These are phyloP conservation scores for Pseudozyma flocculosa DNA, from an alignment of 1,284 basidiomycete species.

Conservation along the genomic window DNA sequence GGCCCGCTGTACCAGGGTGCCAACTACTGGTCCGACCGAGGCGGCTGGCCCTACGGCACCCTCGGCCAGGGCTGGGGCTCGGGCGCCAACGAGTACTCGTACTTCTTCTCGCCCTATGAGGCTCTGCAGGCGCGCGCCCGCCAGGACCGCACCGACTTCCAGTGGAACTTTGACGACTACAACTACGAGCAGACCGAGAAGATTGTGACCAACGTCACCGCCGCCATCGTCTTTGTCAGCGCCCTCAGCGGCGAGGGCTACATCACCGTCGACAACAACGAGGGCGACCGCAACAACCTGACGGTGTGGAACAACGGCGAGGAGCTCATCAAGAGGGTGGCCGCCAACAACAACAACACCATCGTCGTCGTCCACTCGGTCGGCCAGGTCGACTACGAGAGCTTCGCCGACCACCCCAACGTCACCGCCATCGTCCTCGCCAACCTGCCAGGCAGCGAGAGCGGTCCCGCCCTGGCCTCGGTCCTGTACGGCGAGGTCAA, in stretches of 20 bases:
- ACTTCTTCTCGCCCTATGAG: constrained; percentile 64
- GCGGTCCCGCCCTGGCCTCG: constrained; percentile 37
- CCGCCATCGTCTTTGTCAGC: constrained; percentile 67
- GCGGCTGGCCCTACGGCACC: constrained; percentile 65
- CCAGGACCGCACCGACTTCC: constrained; percentile 64
- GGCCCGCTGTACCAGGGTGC: constrained; percentile 71
- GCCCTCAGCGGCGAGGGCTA: constrained; percentile 45
- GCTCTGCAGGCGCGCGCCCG: constrained; percentile 67
- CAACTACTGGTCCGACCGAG: constrained; percentile 69
- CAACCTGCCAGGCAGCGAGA: constrained; percentile 43
- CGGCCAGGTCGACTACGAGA: constrained; percentile 42
- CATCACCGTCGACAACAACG: constrained; percentile 59
- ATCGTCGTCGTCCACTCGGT: constrained; percentile 47
- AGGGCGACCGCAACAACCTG: constrained; percentile 74
- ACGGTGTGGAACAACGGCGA: constrained; percentile 79
- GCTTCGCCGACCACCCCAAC: constrained; percentile 44
- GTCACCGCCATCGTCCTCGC: constrained; percentile 48
- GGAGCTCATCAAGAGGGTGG: constrained; percentile 41
- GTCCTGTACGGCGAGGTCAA: constrained; percentile 48
- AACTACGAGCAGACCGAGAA: constrained; percentile 29
- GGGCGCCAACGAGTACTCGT: constrained; percentile 63
- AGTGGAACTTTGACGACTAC: constrained; percentile 68
- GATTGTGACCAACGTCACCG: constrained; percentile 53
- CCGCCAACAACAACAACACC: constrained; percentile 44
- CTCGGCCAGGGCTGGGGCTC: constrained; percentile 78